phyloP scores from a whole-genome alignment of 2,329 filamentous ascomycete species.

The Simplicillium aogashimaense region DNA sequence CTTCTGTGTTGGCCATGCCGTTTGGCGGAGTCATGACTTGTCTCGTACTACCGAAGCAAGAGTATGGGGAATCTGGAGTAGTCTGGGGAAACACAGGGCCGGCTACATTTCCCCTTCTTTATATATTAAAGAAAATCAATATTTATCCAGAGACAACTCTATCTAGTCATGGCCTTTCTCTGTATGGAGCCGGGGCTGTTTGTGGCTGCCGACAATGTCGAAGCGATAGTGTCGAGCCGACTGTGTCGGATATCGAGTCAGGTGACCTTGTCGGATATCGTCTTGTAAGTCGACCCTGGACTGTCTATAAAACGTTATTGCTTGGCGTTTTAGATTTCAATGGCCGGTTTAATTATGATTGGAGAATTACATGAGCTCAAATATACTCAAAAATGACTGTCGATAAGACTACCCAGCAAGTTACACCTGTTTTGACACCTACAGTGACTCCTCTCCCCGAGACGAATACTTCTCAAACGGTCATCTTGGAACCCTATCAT shows the following conservation, averaged over 20 bases:
- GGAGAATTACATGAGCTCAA: too few species aligned
- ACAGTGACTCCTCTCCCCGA: slow-evolving; percentile 4
- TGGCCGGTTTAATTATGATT: too few species aligned
- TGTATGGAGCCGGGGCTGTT: too few species aligned
- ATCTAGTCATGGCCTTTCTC: too few species aligned
- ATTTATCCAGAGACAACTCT: too few species aligned
- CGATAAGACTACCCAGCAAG: not conserved
- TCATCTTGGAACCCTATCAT: slow-evolving; percentile 10
- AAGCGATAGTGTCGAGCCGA: too few species aligned
- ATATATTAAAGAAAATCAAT: not conserved
- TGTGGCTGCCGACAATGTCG: not conserved
- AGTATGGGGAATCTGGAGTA: not conserved
- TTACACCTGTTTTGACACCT: slow-evolving; percentile 4
- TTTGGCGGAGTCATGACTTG: too few species aligned
- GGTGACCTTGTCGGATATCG: not conserved
- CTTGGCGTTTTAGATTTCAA: not conserved
- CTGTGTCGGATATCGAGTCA: not conserved
- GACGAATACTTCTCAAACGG: slow-evolving; percentile 4
- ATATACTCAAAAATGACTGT: not conserved
- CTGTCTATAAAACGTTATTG: not conserved
- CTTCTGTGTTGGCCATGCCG: not conserved
- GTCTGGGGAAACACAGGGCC: too few species aligned
- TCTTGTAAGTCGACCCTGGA: not conserved
- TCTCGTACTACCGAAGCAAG: not conserved
- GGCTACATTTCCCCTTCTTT: too few species aligned